A percentile compares a stretch with the other conserved stretches of the same genome.
phyloP scores from a whole-genome alignment of 345 rosid species.

The Lumnitzera littorea region DNA sequence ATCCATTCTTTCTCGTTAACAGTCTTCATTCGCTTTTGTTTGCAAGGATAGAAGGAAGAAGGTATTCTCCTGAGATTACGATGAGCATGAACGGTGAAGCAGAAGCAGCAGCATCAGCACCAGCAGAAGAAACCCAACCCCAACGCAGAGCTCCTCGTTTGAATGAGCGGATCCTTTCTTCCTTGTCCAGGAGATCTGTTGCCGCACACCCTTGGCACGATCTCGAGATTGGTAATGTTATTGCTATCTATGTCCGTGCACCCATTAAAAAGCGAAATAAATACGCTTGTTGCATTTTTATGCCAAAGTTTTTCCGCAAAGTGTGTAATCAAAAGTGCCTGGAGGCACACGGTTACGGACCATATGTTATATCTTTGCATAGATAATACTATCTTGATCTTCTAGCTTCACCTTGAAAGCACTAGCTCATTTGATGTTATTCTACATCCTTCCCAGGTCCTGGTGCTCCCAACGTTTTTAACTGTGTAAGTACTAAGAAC shows the following conservation, averaged over 20 bases:
- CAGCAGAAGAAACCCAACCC: slow-evolving; percentile 7
- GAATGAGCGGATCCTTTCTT: slow-evolving; percentile 94
- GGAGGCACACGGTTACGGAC: too few species aligned
- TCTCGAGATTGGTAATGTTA: slow-evolving; percentile 78
- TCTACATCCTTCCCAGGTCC: slow-evolving; percentile 53
- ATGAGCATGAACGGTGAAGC: slow-evolving; percentile 24
- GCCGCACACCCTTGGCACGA: slow-evolving; percentile 99
- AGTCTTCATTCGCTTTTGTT: neutral
- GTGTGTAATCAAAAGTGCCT: too few species aligned
- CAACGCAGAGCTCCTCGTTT: slow-evolving; percentile 43
- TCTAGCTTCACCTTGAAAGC: neutral
- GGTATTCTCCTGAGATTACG: neutral
- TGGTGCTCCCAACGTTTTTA: slow-evolving; percentile 71
- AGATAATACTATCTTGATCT: neutral
- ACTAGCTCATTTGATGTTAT: neutral
- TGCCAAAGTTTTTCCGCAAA: too few species aligned
- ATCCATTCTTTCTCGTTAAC: too few species aligned
- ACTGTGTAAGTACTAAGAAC: slow-evolving; percentile 36
- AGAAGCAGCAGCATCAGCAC: slow-evolving; percentile 17
- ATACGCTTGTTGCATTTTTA: too few species aligned
- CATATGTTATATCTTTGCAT: too few species aligned
- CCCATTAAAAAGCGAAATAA: neutral
- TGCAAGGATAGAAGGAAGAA: neutral
- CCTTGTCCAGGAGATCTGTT: slow-evolving; percentile 81
- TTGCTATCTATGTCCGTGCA: too few species aligned